Base-by-base conservation (phyloP, 345 rosid species). In the Camelina neglecta region DNA sequence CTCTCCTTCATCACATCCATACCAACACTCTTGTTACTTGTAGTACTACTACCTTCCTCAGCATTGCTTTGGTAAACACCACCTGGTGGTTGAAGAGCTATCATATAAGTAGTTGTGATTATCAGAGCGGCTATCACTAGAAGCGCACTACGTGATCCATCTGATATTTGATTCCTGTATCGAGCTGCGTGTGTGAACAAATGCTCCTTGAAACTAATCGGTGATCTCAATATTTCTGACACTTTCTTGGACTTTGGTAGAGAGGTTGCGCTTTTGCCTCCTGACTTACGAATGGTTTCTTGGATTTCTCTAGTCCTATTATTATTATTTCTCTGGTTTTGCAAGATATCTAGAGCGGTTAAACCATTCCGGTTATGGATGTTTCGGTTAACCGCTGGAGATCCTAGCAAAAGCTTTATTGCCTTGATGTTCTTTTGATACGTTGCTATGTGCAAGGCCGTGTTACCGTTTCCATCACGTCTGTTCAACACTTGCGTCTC, bases 381-480 rank as follows among this genome's bases (percentile, higher is more conserved):
- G 38, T 81, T 69, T 42, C 38, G 44, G 8, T 64, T 38, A 36
- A 59, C 76, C 0, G n/a, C 26, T 13, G 15, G 13, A 38, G 38
- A 61, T 24, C 54, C 53, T n/a, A 24, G 11, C 53, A 82, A 23
- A 7, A 68, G 5, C 10, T 38, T 72, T 57, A 75, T 60, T 68
- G 68, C 76, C 64, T 76, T 26, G 31, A 35, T 47, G 38, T 31
- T 60, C 62, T 51, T 73, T 0, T 13, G 31, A 35, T 64, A 69
- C 11, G 67, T 65, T 56, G 81, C 79, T 12, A 72, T 11, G 21
- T 80, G 83, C 45, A 26, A 45, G 35, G 62, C 67, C 2, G 83
- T 80, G 75, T 77, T 74, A 15, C 78, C 77, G 23, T 80, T 71
- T 29, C 72, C 72, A 6, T 77, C 73, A 47, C 69, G 77, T 68